phyloP scores from a whole-genome alignment of 352 stramenopile species.

The Globisporangium parvum region DNA sequence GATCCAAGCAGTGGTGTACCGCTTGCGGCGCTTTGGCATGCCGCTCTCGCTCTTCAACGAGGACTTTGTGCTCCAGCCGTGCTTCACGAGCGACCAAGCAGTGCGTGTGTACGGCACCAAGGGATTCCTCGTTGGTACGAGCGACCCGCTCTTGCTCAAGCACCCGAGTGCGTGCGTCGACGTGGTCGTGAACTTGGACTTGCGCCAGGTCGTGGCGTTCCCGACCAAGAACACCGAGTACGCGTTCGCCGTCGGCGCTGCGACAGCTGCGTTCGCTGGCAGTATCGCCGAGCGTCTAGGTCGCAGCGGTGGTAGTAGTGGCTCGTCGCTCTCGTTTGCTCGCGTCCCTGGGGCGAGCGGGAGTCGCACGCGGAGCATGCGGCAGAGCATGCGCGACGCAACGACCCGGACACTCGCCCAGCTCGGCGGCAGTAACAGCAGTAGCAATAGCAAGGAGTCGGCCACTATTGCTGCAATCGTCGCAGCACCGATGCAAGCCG shows the following conservation, averaged over 20 bases:
- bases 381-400: neutral
- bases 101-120: conserved; percentile 19
- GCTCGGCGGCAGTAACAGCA: neutral
- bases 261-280: conserved; percentile 28
- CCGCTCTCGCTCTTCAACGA: conserved; percentile 31
- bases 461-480: neutral
- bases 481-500: conserved; percentile 11
- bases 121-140: conserved; percentile 55
- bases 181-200: conserved; percentile 60
- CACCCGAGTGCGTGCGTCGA: conserved; percentile 38
- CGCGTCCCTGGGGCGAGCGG: neutral
- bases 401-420: neutral
- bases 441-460: neutral
- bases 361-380: conserved; percentile 1
- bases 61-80: conserved; percentile 46
- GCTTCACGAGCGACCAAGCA: conserved; percentile 29
- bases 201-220: conserved; percentile 38
- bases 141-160: conserved; percentile 45
- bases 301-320: conserved; percentile 12
- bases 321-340: conserved; percentile 1
- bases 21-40: conserved; percentile 34
- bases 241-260: conserved; percentile 43
- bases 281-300: conserved; percentile 26
- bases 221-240: conserved; percentile 42
- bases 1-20: conserved; percentile 36